Evolutionary conservation across 345 rosid genomes (phyloP), one percentile per base, ranked within the genome.

Genomic region (Odontarrhena argentea): DNA sequence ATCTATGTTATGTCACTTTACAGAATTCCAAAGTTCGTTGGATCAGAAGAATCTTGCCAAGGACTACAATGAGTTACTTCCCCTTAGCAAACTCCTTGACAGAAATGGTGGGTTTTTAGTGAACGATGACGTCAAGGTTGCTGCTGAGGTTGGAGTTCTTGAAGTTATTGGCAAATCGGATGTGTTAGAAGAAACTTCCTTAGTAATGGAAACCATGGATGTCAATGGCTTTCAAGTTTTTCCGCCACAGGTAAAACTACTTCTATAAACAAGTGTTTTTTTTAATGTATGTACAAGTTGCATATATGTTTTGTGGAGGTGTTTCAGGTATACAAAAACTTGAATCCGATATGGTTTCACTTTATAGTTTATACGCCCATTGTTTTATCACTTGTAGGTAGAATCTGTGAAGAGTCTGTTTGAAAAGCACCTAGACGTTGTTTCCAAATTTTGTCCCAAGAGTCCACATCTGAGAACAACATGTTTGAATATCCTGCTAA

Each of bases 121-220:
- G 49, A 81, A 84, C 77, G 87, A 82, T 40, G 67, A 78, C 3
- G 77, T 83, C 52, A 60, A 81, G 7, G 63, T 88, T 55, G 89
- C 84, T 80, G 89, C 85, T 69, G 91, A 88, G 76, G 86, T 88
- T 61, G 30, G 10, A 0, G 34, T 35, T 7, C 26, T 46, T 46
- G 51, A 14, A 46, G 51, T 46, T 4, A 13, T 8, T 14, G 51
- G 41, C 9, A 37, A 37, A 37, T 7, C 3, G 8, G 41, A 40
- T 35, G 37, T 55, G 3, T 32, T 24, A 2, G 24, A 30, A 15
- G 60, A 55, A 13, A 3, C 41, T 9, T 38, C 8, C 30, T 7
- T 8, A 18, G 1, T 3, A 8, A 37, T 18, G 12, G 30, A 40
- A n/a, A n/a, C n/a, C n/a, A n/a, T n/a, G n/a, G n/a, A n/a, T 40